These are phyloP conservation scores for Rhodosporidiobolus odoratus DNA, from an alignment of 768 basidiomycete species.

Conservation along the genomic window DNA sequence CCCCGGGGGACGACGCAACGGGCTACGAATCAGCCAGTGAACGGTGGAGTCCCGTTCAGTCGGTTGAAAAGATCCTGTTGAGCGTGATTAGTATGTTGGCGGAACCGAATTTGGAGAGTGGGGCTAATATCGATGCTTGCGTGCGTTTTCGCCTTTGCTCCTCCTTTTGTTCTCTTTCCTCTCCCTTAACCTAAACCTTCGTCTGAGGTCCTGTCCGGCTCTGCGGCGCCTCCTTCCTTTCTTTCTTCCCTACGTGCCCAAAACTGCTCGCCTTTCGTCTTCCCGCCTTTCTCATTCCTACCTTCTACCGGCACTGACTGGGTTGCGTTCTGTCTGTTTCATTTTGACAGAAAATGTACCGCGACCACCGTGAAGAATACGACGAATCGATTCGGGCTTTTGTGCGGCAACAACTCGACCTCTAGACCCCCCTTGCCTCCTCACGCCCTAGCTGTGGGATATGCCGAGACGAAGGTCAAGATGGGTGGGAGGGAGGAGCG, in stretches of 20 bases:
- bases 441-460: neutral
- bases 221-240: neutral
- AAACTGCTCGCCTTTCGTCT: too few relatives aligned
- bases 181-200: neutral
- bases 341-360: constrained; percentile 65
- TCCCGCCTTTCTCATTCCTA: too few relatives aligned
- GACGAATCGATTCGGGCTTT: constrained; percentile 76
- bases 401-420: constrained; percentile 76
- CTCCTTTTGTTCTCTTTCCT: neutral
- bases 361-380: constrained; percentile 82
- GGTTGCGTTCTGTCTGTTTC: neutral
- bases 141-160: constrained; percentile 16
- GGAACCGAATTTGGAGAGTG: constrained; percentile 95
- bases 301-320: too few relatives aligned
- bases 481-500: too few relatives aligned
- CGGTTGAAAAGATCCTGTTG: constrained; percentile 84
- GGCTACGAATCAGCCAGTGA: constrained; percentile 94
- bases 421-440: constrained; percentile 5
- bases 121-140: constrained; percentile 68
- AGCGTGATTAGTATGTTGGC: constrained; percentile 97
- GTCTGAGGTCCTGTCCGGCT: neutral
- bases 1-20: constrained; percentile 58
- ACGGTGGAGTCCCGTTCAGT: constrained; percentile 98
- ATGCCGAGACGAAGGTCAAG: too few relatives aligned
- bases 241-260: too few relatives aligned